A percentile compares a stretch with the other conserved stretches of the same genome.
Evolutionary conservation across 495 filamentous ascomycete species (phyloP).

Genomic region (Lasiosphaeria hispida): DNA sequence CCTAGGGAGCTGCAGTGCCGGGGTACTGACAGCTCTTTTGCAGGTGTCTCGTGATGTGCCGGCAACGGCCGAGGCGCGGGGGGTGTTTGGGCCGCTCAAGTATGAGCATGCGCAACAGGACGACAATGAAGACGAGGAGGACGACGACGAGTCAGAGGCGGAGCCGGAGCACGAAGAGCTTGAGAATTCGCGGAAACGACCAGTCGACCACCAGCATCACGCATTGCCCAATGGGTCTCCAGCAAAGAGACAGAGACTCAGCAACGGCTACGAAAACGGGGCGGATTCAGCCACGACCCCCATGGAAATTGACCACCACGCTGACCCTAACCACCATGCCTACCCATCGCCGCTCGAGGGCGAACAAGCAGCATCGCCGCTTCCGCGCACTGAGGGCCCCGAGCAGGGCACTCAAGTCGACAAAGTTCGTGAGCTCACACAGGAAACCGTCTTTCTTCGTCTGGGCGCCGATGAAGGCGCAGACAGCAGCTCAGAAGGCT

Average conservation of each 20-base stretch:
- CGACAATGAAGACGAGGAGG: constrained; percentile 31
- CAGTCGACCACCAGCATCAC: constrained; percentile 44
- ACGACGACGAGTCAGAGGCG: constrained; percentile 32
- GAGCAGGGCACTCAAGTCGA: constrained; percentile 74
- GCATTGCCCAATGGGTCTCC: constrained; percentile 51
- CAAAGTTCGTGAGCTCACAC: constrained; percentile 58
- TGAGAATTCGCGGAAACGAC: constrained; percentile 51
- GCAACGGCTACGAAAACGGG: constrained; percentile 62
- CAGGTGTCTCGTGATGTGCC: constrained; percentile 46
- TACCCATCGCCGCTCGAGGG: constrained; percentile 57
- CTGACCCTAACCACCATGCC: constrained; percentile 52
- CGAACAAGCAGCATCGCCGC: constrained; percentile 54
- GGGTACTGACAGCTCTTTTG: constrained; percentile 44
- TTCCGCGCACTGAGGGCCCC: constrained; percentile 59
- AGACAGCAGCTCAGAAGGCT: constrained; percentile 22
- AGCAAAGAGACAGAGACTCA: constrained; percentile 53
- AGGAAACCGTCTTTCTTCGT: constrained; percentile 63
- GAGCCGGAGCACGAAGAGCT: constrained; percentile 39
- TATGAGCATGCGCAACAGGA: constrained; percentile 32
- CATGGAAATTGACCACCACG: constrained; percentile 56
- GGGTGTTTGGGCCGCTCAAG: constrained; percentile 50
- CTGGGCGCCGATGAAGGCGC: constrained; percentile 58
- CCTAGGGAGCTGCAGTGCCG: constrained; percentile 22
- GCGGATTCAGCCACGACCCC: constrained; percentile 57
- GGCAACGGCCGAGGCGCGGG: constrained; percentile 45